Evolutionary conservation across 1,139 yeast species (phyloP), one percentile per base, ranked within the genome.

Genomic region (Arxiozyma bovina): DNA sequence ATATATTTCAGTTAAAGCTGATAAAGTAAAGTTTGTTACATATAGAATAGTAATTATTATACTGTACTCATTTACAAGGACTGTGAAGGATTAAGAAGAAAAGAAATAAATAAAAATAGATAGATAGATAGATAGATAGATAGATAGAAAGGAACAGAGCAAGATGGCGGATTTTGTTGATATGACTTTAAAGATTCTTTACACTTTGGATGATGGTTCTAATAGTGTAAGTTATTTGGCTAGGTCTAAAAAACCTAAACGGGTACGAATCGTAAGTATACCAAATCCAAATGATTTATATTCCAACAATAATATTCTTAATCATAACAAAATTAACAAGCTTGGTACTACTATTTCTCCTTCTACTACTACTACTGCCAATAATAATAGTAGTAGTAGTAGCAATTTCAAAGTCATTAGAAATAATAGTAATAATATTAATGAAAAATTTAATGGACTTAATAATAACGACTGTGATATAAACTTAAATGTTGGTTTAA

Each of bases 181-280:
- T 27, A 68, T 69, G 69, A 62, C 68, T 34, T 53, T 69, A 52
- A 69, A 69, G 59, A 63, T 69, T 20, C 60, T 69, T 25, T 69
- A 69, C 53, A 60, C 70, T 15, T 54, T 69, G 48, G 72, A 68
- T 45, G 66, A 64, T 44, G 69, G 67, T 2, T 18, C 46, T 12
- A 47, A 34, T 4, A 50, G 42, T 43, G 61, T 60, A 17, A 65
- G 70, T 12, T 69, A 66, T 54, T 50, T 69, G 42, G 66, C 72
- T 3, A 58, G 72, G 38, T 66, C 71, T 6, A 63, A 60, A 50
- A 57, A 53, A 18, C 63, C 66, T 12, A 60, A 61, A 15, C 58
- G 59, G 11, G 70, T 67, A 1, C 60, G 63, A 18, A 62, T 64
- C 3, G 61, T 60, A 15, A 58, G 57, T 44, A 62, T 66, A 45